phyloP scores from a whole-genome alignment of 441 rosid species.

The Macaranga tanarius region DNA sequence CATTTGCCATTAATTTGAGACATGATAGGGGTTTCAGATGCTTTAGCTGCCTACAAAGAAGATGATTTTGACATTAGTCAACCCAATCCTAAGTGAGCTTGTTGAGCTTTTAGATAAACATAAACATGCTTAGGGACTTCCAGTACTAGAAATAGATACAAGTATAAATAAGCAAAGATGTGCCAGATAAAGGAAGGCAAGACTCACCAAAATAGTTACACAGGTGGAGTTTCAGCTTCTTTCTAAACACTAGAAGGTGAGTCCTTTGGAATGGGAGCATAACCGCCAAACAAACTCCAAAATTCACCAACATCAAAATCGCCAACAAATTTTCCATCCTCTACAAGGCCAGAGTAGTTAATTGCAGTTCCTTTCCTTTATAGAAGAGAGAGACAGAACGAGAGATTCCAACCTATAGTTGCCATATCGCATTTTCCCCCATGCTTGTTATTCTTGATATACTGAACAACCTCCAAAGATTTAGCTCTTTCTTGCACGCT shows the following conservation, averaged over 20 bases:
- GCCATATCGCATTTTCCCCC: conserved; percentile 83
- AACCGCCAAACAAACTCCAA: conserved; percentile 97
- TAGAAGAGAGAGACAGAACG: conserved; percentile 7
- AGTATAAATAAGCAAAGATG: conserved; percentile 17
- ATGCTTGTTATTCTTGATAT: conserved; percentile 80
- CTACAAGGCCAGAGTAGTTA: conserved; percentile 43
- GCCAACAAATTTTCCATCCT: conserved; percentile 92
- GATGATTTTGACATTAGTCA: conserved; percentile 4
- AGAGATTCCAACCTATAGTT: conserved; percentile 60
- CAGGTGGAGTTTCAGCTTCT: conserved; percentile 37
- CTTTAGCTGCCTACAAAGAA: conserved; percentile 3
- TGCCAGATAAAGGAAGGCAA: conserved; percentile 8
- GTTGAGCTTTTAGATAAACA: conserved; percentile 4
- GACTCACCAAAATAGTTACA: conserved; percentile 61
- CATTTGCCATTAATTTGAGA: not conserved
- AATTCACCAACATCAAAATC: conserved; percentile 92
- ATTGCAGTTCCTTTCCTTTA: conserved; percentile 11
- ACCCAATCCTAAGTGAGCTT: conserved; percentile 1
- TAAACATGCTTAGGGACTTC: conserved; percentile 11
- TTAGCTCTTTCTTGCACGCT: conserved; percentile 90
- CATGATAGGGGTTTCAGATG: not conserved
- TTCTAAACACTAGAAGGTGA: conserved; percentile 42
- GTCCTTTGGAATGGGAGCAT: conserved; percentile 83
- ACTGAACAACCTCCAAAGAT: conserved; percentile 90
- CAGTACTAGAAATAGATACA: conserved; percentile 12